phyloP scores from a whole-genome alignment of 768 basidiomycete genomes.

The Pholiota molesta region DNA sequence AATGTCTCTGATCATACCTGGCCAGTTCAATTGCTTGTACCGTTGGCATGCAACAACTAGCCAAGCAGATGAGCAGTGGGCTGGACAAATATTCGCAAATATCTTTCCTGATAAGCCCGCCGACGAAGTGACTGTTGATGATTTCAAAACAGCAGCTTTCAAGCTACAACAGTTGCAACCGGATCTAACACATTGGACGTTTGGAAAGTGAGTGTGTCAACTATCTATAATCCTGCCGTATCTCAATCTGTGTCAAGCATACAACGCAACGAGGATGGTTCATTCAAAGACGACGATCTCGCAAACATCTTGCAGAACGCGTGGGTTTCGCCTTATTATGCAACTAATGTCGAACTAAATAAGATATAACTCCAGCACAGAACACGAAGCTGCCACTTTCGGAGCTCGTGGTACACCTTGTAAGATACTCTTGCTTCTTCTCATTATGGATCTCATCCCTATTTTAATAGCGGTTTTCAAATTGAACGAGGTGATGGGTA shows the following conservation, averaged over 20 bases:
- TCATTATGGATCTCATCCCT: not conserved
- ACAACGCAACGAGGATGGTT: constrained; percentile 58
- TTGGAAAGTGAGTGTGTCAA: constrained; percentile 55
- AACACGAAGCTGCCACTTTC: constrained; percentile 73
- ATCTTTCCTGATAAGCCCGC: constrained; percentile 57
- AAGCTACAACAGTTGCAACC: constrained; percentile 43
- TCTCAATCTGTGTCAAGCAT: constrained; percentile 41
- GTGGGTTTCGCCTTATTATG: constrained; percentile 41
- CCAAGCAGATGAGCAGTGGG: constrained; percentile 71
- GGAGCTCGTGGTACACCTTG: constrained; percentile 76
- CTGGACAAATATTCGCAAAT: constrained; percentile 45
- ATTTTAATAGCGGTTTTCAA: constrained; percentile 56
- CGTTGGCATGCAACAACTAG: constrained; percentile 86
- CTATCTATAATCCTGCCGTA: not conserved
- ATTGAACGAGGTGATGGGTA: constrained; percentile 84
- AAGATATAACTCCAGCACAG: constrained; percentile 47
- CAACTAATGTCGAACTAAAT: not conserved
- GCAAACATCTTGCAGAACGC: constrained; percentile 68
- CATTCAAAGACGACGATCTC: constrained; percentile 72
- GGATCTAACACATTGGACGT: constrained; percentile 64
- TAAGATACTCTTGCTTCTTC: constrained; percentile 16
- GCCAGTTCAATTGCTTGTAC: constrained; percentile 82
- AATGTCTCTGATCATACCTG: not conserved
- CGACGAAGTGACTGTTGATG: constrained; percentile 46
- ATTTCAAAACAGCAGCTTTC: constrained; percentile 53